Percentiles rank a stretch among this genome's conserved stretches.
Conservation (phyloP, 768 basidiomycete genomes). For the Lentinula lateritia region DNA sequence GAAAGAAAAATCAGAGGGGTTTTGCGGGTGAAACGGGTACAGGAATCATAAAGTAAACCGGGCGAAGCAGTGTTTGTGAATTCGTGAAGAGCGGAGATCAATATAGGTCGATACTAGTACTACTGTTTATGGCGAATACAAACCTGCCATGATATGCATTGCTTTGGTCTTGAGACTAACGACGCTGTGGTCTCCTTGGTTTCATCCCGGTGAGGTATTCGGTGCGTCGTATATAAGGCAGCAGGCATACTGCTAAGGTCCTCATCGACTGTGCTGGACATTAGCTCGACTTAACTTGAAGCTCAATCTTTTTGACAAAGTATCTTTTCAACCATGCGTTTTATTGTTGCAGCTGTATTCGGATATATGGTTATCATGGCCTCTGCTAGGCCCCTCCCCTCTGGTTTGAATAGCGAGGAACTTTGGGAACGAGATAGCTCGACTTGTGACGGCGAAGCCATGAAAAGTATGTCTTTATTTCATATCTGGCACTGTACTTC, state of each 20-base stretch:
- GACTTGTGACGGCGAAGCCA: not conserved
- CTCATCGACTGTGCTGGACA: constrained; percentile 6
- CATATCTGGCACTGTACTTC: not conserved
- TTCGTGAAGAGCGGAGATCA: not conserved
- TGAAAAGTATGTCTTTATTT: not conserved
- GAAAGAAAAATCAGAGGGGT: too few relatives aligned
- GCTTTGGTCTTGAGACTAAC: not conserved
- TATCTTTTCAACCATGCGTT: not conserved
- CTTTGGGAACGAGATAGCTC: not conserved
- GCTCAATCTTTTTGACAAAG: not conserved
- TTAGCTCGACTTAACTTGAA: not conserved
- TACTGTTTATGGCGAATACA: not conserved
- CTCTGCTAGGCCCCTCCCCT: not conserved
- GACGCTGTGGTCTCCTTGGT: not conserved
- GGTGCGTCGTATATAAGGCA: not conserved
- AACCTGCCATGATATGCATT: not conserved
- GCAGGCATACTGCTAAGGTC: not conserved
- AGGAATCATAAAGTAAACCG: too few relatives aligned
- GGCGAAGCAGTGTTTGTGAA: too few relatives aligned
- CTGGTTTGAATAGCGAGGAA: not conserved
- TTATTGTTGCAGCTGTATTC: not conserved
- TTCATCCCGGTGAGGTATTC: not conserved
- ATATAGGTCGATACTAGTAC: not conserved
- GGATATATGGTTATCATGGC: not conserved
- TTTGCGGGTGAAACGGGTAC: too few relatives aligned